Base-by-base conservation (phyloP, 1,284 basidiomycete species). In the Lignosus rhinocerotis region DNA sequence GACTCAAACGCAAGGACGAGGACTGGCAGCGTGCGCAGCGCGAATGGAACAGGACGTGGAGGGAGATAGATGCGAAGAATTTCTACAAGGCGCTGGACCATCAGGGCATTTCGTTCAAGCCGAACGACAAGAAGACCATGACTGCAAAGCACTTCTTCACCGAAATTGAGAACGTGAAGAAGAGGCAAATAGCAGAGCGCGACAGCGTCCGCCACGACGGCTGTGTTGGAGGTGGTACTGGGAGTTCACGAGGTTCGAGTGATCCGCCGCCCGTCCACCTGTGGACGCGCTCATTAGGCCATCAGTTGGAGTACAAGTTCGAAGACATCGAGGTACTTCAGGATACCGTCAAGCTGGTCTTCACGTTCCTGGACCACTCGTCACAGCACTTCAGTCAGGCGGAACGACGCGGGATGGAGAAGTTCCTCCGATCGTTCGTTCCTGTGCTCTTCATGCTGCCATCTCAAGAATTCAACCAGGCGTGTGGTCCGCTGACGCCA, bases 41-140 rank as follows among this genome's bases (percentile, higher is more conserved):
- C 53, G 96, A 98, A 74, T 99, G 95, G 94, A 94, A 92, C 76
- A 87, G 92, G 61, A 95, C 96, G 21, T 99, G 97, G 97, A 84
- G 95, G 56, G 96, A 98, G 73, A 92, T 98, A 45, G 96, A 98
- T 69, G 90, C 89, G 57, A 93, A 94, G 75, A 98, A 98, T 78
- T 98, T 96, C 73, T 96, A 96, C 84, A 97, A 97, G 78, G 91
- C 91, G 44, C 84, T 98, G 58, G 97, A 99, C 72, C 94, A 98
- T 71, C 96, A 98, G 71, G 95, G 94, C 6, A 91, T 94, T 70
- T 88, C 85, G 62, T 97, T 97, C 86, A 98, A 98, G 79, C 82
- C 84, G 47, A 93, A 93, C 71, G 97, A 99, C 79, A 98, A 98
- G 84, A 98, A 98, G 80, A 87, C 85, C 53, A 91, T 97, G 70